Conservation (phyloP, 768 basidiomycete species). For the Tricholoma sp. region DNA sequence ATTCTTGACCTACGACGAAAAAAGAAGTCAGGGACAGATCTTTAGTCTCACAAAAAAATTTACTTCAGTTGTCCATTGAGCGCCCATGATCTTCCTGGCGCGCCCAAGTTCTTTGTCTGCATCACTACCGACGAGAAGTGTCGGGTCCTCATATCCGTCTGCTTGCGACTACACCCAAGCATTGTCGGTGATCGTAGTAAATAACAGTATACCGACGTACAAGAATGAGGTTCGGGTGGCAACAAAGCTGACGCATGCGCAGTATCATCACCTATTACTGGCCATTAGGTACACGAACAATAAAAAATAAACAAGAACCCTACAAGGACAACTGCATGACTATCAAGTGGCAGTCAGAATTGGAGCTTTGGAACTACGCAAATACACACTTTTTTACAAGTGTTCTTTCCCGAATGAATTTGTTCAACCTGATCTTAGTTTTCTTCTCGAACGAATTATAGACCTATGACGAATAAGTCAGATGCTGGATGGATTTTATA, state of each 20-base stretch:
- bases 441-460: slow-evolving; percentile 54
- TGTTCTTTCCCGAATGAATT: slow-evolving; percentile 58
- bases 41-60: neutral
- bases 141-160: slow-evolving; percentile 46
- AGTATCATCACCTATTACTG: slow-evolving; percentile 58
- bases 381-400: slow-evolving; percentile 62
- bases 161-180: slow-evolving; percentile 29
- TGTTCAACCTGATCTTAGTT: slow-evolving; percentile 50
- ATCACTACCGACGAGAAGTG: slow-evolving; percentile 40
- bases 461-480: slow-evolving; percentile 28
- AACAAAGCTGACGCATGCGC: slow-evolving; percentile 68
- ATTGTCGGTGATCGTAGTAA: neutral
- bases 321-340: slow-evolving; percentile 46
- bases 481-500: neutral
- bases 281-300: neutral
- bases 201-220: slow-evolving; percentile 28
- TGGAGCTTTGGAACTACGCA: neutral
- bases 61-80: slow-evolving; percentile 37
- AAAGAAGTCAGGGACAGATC: neutral
- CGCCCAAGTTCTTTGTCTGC: slow-evolving; percentile 53
- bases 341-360: slow-evolving; percentile 15
- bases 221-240: slow-evolving; percentile 67
- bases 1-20: slow-evolving; percentile 28
- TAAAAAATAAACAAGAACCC: slow-evolving; percentile 1
- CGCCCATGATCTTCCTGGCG: slow-evolving; percentile 44